Percentiles rank a stretch among this genome's conserved stretches.
Evolutionary conservation across 345 rosid species (phyloP).

Genomic region (Sapria himalayana): DNA sequence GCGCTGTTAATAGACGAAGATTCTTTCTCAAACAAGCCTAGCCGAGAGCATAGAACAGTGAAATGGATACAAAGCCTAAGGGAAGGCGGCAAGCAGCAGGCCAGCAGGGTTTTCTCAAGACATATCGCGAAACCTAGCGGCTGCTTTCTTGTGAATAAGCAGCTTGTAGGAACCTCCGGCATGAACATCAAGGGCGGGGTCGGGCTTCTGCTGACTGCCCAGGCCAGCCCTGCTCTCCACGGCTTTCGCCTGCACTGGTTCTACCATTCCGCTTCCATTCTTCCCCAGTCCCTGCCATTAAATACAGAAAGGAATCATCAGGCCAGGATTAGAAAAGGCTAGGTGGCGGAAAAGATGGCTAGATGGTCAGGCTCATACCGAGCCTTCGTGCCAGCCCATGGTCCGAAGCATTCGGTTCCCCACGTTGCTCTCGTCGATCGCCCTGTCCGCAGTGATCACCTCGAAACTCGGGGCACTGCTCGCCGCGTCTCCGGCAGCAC

Average conservation of each 20-base stretch:
- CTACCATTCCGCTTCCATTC: constrained; percentile 90
- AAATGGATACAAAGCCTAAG: no score
- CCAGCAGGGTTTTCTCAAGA: no score
- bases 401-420: constrained; percentile 94
- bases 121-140: constrained; percentile 91
- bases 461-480: constrained; percentile 39
- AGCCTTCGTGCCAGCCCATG: constrained; percentile 99
- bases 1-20: no score
- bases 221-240: constrained; percentile 75
- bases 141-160: constrained; percentile 81
- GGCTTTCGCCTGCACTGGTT: constrained; percentile 76
- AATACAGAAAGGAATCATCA: no score
- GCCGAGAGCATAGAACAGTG: no score
- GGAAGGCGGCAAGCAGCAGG: no score
- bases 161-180: constrained; percentile 93
- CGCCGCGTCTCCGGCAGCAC: constrained; percentile 28
- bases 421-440: constrained; percentile 81
- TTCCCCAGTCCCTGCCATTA: constrained; percentile 90
- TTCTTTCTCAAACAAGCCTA: no score
- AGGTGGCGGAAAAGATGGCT: no score
- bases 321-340: no score
- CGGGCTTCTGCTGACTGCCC: constrained; percentile 83
- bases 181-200: constrained; percentile 69
- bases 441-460: constrained; percentile 81
- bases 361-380: no score